Conservation (phyloP, 2,329 filamentous ascomycete species). For the Fusarium sp. region DNA sequence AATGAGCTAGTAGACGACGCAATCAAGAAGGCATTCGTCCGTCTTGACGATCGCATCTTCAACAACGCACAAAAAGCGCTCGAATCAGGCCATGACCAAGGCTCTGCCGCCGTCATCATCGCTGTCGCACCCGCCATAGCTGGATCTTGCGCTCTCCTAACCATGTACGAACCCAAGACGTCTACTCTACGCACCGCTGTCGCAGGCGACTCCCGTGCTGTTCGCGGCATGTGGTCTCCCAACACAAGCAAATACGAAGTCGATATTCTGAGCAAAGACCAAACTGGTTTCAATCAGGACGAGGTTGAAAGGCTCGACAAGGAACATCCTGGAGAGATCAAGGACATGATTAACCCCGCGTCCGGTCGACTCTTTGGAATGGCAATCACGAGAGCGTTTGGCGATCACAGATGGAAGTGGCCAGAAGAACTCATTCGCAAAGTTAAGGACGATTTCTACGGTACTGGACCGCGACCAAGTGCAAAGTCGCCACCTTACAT, state of each 20-base stretch:
- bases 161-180: slow-evolving; percentile 65
- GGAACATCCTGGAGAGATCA: slow-evolving; percentile 70
- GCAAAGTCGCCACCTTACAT: slow-evolving; percentile 70
- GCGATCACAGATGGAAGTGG: slow-evolving; percentile 76
- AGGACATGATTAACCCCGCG: slow-evolving; percentile 57
- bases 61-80: slow-evolving; percentile 46
- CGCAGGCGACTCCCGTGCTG: slow-evolving; percentile 73
- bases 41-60: slow-evolving; percentile 66
- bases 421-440: slow-evolving; percentile 52
- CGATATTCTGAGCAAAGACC: slow-evolving; percentile 68
- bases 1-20: slow-evolving; percentile 60
- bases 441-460: slow-evolving; percentile 57
- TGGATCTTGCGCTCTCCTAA: slow-evolving; percentile 71
- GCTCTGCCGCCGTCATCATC: slow-evolving; percentile 41
- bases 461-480: slow-evolving; percentile 54
- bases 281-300: slow-evolving; percentile 69
- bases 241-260: slow-evolving; percentile 57
- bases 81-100: slow-evolving; percentile 40
- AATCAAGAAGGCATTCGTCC: slow-evolving; percentile 66
- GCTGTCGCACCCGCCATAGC: slow-evolving; percentile 50
- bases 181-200: slow-evolving; percentile 69
- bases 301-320: slow-evolving; percentile 64
- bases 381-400: slow-evolving; percentile 71
- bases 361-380: slow-evolving; percentile 70
- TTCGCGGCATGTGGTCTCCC: slow-evolving; percentile 62